Base-by-base conservation (phyloP, 2,329 filamentous ascomycete species). In the Monosporascus sp. region DNA sequence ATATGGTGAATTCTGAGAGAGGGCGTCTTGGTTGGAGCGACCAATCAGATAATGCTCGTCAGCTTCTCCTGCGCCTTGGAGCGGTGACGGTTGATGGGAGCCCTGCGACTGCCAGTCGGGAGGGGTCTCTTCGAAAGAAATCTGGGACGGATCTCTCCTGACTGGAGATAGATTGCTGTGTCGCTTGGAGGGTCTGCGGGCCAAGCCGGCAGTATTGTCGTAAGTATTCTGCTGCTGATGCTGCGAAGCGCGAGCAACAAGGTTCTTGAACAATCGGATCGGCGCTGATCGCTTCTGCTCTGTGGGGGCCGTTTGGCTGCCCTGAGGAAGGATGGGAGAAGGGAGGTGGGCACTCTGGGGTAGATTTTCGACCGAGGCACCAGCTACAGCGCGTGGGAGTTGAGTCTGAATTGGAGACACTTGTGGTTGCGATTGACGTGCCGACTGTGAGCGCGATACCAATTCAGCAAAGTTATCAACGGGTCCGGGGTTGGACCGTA, bases 161-260 rank as follows among this genome's bases (percentile, higher is more conserved):
- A 78, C 60, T 61, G 69, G 63, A 60, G 71, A 65, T 22, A 74
- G 68, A 57, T 78, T 74, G 75, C 78, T 79, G 66, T 78, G 70
- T 63, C 81, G 75, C 72, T 82, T 84, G 45, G 83, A 86, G 35
- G 78, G 74, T 60, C 79, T 74, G 58, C 81, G 81, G 59, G 69
- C 73, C 48, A 84, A 68, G 49, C 75, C 75, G 48, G 69, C 59
- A 55, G 72, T 73, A 63, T 77, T 79, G 63, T 79, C 77, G 74
- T 80, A 78, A 51, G 72, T 65, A 56, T 61, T 62, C 52, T 71
- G 66, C 56, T 62, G 62, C 50, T 65, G 59, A 26, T 64, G 67
- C 48, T 68, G 65, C 46, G 64, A 63, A 59, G 63, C 61, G 63
- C 64, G 68, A 48, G 72, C 72, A 58, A 82, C 74, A 58, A 82